Percentiles rank a stretch among this genome's conserved stretches.
These are phyloP conservation scores for Pelagomonas calceolata DNA, from an alignment of 108 stramenopile genomes.

Conservation along the genomic window DNA sequence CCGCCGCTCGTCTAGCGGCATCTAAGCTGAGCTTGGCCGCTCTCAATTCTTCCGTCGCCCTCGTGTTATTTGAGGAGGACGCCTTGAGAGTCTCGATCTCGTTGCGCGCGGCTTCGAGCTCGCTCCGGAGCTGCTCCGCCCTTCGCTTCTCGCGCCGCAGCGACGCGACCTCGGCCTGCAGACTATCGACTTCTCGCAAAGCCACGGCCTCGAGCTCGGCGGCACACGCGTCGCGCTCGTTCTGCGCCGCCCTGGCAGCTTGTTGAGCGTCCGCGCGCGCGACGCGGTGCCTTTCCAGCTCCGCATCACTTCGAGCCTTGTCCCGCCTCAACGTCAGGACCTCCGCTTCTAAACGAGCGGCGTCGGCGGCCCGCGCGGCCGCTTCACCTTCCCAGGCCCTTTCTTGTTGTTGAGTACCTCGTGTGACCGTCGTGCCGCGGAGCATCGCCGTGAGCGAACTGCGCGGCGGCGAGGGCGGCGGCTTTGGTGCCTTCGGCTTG, in stretches of 20 bases:
- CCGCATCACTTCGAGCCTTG: background rate
- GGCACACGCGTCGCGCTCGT: background rate
- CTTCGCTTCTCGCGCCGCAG: background rate
- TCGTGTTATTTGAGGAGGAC: background rate
- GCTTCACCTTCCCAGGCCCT: background rate
- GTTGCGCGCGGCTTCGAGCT: background rate
- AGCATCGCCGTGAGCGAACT: background rate
- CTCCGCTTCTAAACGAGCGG: background rate
- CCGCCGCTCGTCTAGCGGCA: background rate
- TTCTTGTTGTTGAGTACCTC: background rate
- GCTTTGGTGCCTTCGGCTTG: background rate
- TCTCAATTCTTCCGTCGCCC: background rate
- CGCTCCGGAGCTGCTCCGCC: background rate
- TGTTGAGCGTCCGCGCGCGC: background rate
- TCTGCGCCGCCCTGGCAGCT: background rate
- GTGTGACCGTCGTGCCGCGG: background rate
- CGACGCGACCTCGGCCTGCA: conserved; percentile 1
- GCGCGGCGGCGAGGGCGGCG: background rate
- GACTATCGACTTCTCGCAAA: background rate
- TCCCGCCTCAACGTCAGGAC: background rate
- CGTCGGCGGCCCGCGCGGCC: background rate
- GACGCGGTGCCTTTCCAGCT: background rate
- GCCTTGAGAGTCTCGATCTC: background rate
- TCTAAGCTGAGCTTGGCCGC: background rate
- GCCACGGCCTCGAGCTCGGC: conserved; percentile 1